Percentiles rank a stretch among this genome's conserved stretches.
phyloP scores from a whole-genome alignment of 495 filamentous ascomycete genomes.

The Chaetomium cochliodes region DNA sequence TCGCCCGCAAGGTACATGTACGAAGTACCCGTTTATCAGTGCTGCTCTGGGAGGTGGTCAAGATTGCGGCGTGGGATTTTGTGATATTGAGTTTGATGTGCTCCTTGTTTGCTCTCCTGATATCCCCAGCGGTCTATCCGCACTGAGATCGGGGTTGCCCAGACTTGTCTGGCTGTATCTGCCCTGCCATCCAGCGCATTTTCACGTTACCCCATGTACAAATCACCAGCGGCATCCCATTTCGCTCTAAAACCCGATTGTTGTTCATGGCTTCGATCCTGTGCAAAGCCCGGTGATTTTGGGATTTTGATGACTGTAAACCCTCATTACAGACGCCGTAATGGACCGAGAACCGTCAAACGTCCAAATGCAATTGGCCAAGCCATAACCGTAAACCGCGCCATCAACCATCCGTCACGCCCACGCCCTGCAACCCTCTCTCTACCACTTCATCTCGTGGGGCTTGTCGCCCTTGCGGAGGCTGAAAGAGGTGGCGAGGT shows the following conservation, averaged over 20 bases:
- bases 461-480: conserved; percentile 97
- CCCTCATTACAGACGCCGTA: conserved; percentile 60
- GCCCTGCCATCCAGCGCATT: conserved; percentile 24
- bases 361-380: conserved; percentile 58
- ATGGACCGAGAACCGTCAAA: conserved; percentile 57
- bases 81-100: conserved; percentile 11
- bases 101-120: conserved; percentile 16
- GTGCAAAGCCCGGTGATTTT: conserved; percentile 39
- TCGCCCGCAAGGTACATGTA: conserved; percentile 3
- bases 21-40: conserved; percentile 3
- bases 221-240: conserved; percentile 28
- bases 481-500: conserved; percentile 90
- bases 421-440: conserved; percentile 21
- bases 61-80: background rate
- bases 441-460: conserved; percentile 93
- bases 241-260: conserved; percentile 29
- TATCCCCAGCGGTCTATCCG: conserved; percentile 14
- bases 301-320: conserved; percentile 54
- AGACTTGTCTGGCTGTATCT: conserved; percentile 18
- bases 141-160: conserved; percentile 6
- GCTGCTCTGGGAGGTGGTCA: background rate
- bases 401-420: conserved; percentile 38
- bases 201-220: conserved; percentile 27
- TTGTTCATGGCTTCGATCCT: conserved; percentile 37
- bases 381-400: conserved; percentile 52